Conservation (phyloP, 805 yeast species). For the Debaryomyces prosopidis region DNA sequence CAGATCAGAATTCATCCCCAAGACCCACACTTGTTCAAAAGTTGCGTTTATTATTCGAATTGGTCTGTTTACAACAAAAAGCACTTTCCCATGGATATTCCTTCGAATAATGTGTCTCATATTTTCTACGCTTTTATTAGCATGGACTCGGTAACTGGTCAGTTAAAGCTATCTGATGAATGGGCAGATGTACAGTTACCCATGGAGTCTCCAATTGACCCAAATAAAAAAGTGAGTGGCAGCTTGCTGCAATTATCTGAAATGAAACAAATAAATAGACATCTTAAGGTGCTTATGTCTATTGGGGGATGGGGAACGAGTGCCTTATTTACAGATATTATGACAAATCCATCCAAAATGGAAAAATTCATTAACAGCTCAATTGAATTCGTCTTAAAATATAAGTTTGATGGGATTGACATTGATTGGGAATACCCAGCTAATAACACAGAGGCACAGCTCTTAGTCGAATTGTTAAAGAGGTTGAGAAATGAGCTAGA, state of each 20-base stretch:
- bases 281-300: conserved; percentile 64
- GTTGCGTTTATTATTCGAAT: conserved; percentile 51
- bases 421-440: conserved; percentile 93
- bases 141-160: conserved; percentile 56
- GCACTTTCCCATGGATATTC: conserved; percentile 64
- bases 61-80: conserved; percentile 44
- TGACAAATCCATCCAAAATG: conserved; percentile 23
- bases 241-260: conserved; percentile 49
- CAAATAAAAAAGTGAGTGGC: conserved; percentile 36
- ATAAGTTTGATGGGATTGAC: conserved; percentile 87
- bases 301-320: conserved; percentile 79
- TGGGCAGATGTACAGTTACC: conserved; percentile 63
- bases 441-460: conserved; percentile 43
- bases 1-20: background rate
- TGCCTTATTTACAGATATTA: conserved; percentile 37
- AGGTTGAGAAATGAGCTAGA: conserved; percentile 41
- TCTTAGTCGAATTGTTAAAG: conserved; percentile 44
- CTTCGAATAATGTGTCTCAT: conserved; percentile 57
- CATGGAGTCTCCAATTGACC: conserved; percentile 19
- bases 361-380: conserved; percentile 51
- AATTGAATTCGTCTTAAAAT: conserved; percentile 45
- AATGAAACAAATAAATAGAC: conserved; percentile 39
- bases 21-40: conserved; percentile 7
- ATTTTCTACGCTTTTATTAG: conserved; percentile 77
- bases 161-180: conserved; percentile 54